phyloP scores from a whole-genome alignment of 2,329 filamentous ascomycete genomes.

The Botryotinia calthae region DNA sequence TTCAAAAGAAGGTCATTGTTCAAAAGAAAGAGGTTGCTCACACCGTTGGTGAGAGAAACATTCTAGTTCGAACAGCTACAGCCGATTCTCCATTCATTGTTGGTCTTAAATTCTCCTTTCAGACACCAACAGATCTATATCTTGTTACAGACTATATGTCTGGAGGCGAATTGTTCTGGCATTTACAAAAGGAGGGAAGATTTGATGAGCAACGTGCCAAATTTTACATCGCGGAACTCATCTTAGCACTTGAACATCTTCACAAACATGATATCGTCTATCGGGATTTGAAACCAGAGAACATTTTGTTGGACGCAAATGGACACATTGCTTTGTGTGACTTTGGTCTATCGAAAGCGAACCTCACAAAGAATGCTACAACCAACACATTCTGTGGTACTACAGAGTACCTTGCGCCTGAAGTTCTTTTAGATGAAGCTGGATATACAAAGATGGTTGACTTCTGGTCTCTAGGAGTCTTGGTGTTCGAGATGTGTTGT shows the following conservation, averaged over 20 bases:
- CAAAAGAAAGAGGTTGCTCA: constrained; percentile 99
- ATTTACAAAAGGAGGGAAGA: constrained; percentile 92
- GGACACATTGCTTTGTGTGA: constrained; percentile 97
- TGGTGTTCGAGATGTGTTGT: constrained; percentile 99
- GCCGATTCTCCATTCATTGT: constrained; percentile 97
- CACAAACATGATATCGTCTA: constrained; percentile 98
- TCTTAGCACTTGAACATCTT: constrained; percentile 89
- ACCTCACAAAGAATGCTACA: constrained; percentile 93
- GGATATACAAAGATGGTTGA: constrained; percentile 99
- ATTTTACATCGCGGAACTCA: constrained; percentile 98
- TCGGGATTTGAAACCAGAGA: constrained; percentile 94
- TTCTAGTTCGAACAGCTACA: constrained; percentile 92
- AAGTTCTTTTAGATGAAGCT: constrained; percentile 91
- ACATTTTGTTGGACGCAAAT: constrained; percentile 94
- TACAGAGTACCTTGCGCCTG: constrained; percentile 93
- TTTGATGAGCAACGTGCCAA: constrained; percentile 94
- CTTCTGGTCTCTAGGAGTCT: constrained; percentile 95
- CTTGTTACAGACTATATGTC: constrained; percentile 99
- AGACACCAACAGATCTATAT: constrained; percentile 93
- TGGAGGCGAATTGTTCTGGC: constrained; percentile 97
- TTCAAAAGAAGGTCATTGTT: constrained; percentile 99
- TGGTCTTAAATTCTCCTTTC: constrained; percentile 96
- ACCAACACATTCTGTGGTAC: constrained; percentile 99
- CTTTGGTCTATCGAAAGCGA: constrained; percentile 96
- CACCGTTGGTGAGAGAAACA: constrained; percentile 94